Evolutionary conservation across 2,329 filamentous ascomycete species (phyloP).

Genomic region (Beauveria rudraprayagi): DNA sequence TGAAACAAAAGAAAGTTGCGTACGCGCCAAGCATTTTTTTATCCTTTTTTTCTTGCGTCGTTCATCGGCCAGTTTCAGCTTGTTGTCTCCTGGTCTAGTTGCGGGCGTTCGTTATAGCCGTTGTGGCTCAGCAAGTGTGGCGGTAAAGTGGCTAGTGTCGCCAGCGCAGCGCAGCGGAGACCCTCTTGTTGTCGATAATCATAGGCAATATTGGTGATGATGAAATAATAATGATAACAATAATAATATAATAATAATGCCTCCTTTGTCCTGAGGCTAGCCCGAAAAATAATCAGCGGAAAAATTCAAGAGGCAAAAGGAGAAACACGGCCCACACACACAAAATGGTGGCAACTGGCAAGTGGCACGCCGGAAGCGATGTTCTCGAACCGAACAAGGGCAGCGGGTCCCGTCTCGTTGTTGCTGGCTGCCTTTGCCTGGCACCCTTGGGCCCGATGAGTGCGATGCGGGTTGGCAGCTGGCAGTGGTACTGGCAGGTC

Average conservation of each 20-base stretch:
- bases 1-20: neutral
- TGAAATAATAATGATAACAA: neutral
- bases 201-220: too few species aligned
- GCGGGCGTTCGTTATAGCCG: neutral
- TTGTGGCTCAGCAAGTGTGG: neutral
- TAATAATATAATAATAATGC: neutral
- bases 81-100: neutral
- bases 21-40: neutral
- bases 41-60: neutral
- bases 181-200: neutral
- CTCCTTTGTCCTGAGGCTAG: too few species aligned
- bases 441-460: neutral
- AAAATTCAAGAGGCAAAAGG: neutral
- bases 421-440: neutral
- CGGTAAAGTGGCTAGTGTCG: neutral
- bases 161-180: neutral
- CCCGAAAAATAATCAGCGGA: neutral
- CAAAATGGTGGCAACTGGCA: neutral
- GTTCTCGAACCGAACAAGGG: slow-evolving; percentile 10
- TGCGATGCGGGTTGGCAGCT: slow-evolving; percentile 1
- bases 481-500: neutral
- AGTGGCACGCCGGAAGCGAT: slow-evolving; percentile 8
- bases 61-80: neutral
- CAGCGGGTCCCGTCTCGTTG: neutral
- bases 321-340: neutral